phyloP scores from a whole-genome alignment of 2,329 filamentous ascomycete species.

The Dactylellina cionopaga region DNA sequence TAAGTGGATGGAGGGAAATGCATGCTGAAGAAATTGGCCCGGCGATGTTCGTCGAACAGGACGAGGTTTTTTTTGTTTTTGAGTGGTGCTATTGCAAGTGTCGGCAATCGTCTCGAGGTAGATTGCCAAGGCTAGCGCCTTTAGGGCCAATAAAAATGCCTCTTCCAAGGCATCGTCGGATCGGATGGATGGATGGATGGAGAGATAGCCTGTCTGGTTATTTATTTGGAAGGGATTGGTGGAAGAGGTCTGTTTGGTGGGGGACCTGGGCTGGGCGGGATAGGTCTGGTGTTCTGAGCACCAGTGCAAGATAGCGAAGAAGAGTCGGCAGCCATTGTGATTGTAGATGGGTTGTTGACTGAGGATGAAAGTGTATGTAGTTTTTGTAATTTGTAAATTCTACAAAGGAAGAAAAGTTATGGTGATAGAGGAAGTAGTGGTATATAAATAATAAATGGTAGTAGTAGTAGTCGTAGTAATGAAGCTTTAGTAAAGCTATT shows the following conservation, averaged over 20 bases:
- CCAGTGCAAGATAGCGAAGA: slow-evolving; percentile 57
- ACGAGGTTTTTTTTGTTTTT: too few species aligned
- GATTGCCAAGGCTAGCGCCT: neutral
- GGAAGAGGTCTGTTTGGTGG: slow-evolving; percentile 58
- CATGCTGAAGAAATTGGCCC: slow-evolving; percentile 1
- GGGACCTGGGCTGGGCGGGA: slow-evolving; percentile 57
- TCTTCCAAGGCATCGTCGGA: slow-evolving; percentile 10
- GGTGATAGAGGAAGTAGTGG: too few species aligned
- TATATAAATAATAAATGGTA: too few species aligned
- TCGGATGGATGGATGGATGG: neutral
- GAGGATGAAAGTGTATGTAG: slow-evolving; percentile 3
- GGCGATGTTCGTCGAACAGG: too few species aligned
- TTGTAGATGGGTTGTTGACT: too few species aligned
- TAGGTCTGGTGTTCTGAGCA: slow-evolving; percentile 54
- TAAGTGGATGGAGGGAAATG: slow-evolving; percentile 29
- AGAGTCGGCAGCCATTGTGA: slow-evolving; percentile 57
- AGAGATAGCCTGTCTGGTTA: neutral
- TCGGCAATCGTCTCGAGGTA: neutral
- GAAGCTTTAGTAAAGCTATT: too few species aligned
- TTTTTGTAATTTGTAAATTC: too few species aligned
- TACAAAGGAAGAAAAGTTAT: too few species aligned
- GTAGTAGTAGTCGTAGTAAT: too few species aligned
- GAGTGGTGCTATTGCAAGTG: neutral
- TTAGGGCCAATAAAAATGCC: neutral
- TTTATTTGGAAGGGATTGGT: slow-evolving; percentile 55